Base-by-base conservation (phyloP, 441 rosid species). In the Gossypium davidsonii region DNA sequence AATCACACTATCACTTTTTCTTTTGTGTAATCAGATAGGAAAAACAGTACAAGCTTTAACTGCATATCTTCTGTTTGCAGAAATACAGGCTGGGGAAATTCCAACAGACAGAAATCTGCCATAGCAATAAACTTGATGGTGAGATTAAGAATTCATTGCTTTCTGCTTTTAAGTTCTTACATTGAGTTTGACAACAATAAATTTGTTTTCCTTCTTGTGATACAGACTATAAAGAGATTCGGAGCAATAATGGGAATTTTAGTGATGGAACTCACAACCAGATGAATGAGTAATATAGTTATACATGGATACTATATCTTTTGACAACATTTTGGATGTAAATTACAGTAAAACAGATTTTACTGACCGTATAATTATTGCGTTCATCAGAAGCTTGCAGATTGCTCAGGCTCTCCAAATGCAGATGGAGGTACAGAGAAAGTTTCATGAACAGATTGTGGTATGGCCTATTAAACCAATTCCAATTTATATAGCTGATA, bases 391-490 rank as follows among this genome's bases (percentile, higher is more conserved):
- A 78, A 84, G 88, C 73, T 76, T 84, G 77, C 87, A 88, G 86
- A 90, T 93, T 63, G 84, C 91, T 63, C 91, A 86, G 78, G 96
- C 97, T 82, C 85, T 90, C 68, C 88, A 85, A 85, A 77, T 88
- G 84, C 99, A 95, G 75, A 88, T 91, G 97, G 98, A 93, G 84
- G 98, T 90, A 67, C 97, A 95, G 77, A 87, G 87, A 79, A 89
- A 91, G 78, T 95, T 95, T 77, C 95, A 88, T 76, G 90, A 95
- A 55, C 98, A 95, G 85, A 91, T 93, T 61, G 96, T 91, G 88
- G 99, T 28, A 61, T n/a, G 67, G 28, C 34, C 21, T 64, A 57
- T 6, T 26, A 72, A 62, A 9, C 8, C 58, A 26, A 49, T 48
- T 58, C 20, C 48, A 39, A 10, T 64, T 64, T 3, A 18, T 9